These are phyloP conservation scores for Dactylellina drechsleri DNA, from an alignment of 2,329 filamentous ascomycete species.

Conservation along the genomic window DNA sequence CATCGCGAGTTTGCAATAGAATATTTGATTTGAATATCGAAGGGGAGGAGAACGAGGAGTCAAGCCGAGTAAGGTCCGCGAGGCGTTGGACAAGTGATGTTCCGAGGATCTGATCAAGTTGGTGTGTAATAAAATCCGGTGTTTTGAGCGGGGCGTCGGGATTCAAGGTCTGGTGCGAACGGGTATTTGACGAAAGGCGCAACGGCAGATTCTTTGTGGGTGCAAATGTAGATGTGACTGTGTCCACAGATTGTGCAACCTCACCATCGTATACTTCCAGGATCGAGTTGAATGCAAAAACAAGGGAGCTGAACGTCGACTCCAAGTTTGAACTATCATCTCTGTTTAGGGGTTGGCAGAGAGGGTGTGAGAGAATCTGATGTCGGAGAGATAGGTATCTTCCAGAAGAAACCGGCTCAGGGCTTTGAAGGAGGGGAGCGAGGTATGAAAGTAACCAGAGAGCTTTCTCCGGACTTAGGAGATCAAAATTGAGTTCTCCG, in stretches of 20 bases:
- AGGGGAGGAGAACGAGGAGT: background rate
- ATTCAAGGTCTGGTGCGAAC: background rate
- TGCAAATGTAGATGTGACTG: background rate
- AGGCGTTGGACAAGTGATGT: slow-evolving; percentile 23
- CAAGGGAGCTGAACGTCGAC: slow-evolving; percentile 1
- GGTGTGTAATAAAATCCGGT: slow-evolving; percentile 29
- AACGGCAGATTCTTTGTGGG: no score
- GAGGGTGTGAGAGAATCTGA: slow-evolving; percentile 15
- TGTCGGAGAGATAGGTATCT: background rate
- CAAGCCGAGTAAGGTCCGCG: slow-evolving; percentile 8
- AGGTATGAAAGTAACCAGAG: slow-evolving; percentile 42
- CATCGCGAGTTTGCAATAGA: background rate
- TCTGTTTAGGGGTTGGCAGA: background rate
- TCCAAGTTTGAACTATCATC: background rate
- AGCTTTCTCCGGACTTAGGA: background rate
- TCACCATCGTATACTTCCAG: slow-evolving; percentile 15
- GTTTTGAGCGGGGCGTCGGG: background rate
- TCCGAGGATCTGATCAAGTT: slow-evolving; percentile 29
- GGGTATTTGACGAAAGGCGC: no score
- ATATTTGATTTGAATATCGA: no score
- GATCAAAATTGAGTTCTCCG: slow-evolving; percentile 7
- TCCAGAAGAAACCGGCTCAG: background rate
- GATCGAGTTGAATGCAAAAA: slow-evolving; percentile 15
- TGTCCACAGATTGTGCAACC: background rate
- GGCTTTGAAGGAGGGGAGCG: slow-evolving; percentile 13